A percentile compares a stretch with the other conserved stretches of the same genome.
Conservation (phyloP, 2,329 filamentous ascomycete genomes). For the Nothomitra cinnamomea region DNA sequence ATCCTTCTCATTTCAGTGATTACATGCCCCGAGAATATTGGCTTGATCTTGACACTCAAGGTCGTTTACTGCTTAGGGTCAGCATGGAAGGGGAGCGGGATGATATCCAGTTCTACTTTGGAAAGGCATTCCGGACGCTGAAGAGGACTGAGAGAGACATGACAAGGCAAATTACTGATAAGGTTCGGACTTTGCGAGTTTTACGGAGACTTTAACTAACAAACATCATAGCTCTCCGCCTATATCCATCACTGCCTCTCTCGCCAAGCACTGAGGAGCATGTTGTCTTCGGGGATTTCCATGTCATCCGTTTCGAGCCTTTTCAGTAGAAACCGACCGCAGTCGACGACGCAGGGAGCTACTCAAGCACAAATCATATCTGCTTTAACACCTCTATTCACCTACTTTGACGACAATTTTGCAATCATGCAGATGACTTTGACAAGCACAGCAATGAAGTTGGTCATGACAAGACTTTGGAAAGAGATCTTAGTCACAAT, state of each 20-base stretch:
- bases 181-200: slow-evolving; percentile 38
- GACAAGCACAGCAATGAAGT: slow-evolving; percentile 90
- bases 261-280: slow-evolving; percentile 54
- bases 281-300: slow-evolving; percentile 57
- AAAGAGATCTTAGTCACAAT: slow-evolving; percentile 92
- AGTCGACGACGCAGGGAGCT: slow-evolving; percentile 34
- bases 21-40: slow-evolving; percentile 93
- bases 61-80: slow-evolving; percentile 70
- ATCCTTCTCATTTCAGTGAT: slow-evolving; percentile 91
- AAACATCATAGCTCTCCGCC: slow-evolving; percentile 53
- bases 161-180: slow-evolving; percentile 95
- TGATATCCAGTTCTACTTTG: slow-evolving; percentile 97
- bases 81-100: slow-evolving; percentile 98
- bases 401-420: slow-evolving; percentile 97
- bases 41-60: slow-evolving; percentile 93
- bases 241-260: slow-evolving; percentile 88
- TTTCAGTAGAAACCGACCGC: slow-evolving; percentile 35
- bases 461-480: slow-evolving; percentile 96
- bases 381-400: slow-evolving; percentile 69
- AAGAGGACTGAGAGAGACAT: slow-evolving; percentile 96
- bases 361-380: slow-evolving; percentile 61
- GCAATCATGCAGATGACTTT: slow-evolving; percentile 96
- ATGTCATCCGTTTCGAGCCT: slow-evolving; percentile 59
- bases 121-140: slow-evolving; percentile 85
- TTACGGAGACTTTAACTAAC: not conserved